Base-by-base conservation (phyloP, 2,329 filamentous ascomycete species). In the Fusarium sublunatum region DNA sequence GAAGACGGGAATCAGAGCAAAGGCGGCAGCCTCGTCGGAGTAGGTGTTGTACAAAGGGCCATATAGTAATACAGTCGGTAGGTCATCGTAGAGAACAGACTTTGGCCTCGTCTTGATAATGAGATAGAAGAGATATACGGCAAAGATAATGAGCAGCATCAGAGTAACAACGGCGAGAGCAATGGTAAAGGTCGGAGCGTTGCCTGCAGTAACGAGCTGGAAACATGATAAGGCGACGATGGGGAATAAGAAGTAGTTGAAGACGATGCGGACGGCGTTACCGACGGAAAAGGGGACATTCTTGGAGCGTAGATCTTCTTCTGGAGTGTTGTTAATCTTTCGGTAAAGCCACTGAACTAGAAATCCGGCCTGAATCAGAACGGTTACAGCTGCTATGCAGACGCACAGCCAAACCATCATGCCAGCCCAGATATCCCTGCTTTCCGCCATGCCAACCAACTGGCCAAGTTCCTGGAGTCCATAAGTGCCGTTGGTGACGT, bases 1-100 rank as follows among this genome's bases (percentile, higher is more conserved):
- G 31, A 96, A 80, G 13, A 97, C 87, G 1, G 94, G 93, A 19
- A 97, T 88, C 38, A 97, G 83, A 7, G 94, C 93, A 75, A 96
- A 99, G 0, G 92, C 88, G 7, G 94, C 92, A 0, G 93, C 92
- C 74, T 94, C 91, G 74, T 99, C 95, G 24, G 91, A 95, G 75
- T 96, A 98, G 0, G 95, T 99, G 77, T 99, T 99, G 77, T 99
- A 99, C 7, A 99, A 81, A 6, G 95, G 92, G 0, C 95, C 95
- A 70, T 97, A 98, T 1, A 92, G 84, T 3, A 99, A 82, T 8
- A 98, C 88, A 0, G 92, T 97, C 7, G 92, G 88, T 44, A 99
- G 82, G 71, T 98, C 93, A 76, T 99, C 95, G 74, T 97, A 99
- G 9, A 99, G 83, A 66, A 92, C 90, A 2, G 92, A 91, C 59